phyloP scores from a whole-genome alignment of 768 basidiomycete genomes.

The Boletus reticulatus region DNA sequence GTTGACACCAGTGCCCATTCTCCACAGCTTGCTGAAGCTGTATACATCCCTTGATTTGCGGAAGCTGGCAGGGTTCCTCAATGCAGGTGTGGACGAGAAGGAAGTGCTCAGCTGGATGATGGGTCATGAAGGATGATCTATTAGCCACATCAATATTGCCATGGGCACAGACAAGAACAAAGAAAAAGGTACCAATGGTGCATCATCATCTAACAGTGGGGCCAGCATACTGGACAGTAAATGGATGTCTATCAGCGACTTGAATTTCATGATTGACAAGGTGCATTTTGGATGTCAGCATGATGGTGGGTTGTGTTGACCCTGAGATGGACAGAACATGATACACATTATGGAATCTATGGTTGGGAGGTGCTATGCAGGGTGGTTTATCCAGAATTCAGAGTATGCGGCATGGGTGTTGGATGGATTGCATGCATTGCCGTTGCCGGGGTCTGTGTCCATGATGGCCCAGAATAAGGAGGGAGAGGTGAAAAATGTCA shows the following conservation, averaged over 20 bases:
- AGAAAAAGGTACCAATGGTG: conserved; percentile 19
- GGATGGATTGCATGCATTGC: conserved; percentile 66
- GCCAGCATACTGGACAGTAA: conserved; percentile 78
- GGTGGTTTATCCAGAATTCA: conserved; percentile 97
- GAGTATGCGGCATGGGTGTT: conserved; percentile 87
- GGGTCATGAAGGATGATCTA: conserved; percentile 86
- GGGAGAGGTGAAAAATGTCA: conserved; percentile 4
- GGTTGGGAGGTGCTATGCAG: conserved; percentile 88
- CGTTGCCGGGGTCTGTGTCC: conserved; percentile 40
- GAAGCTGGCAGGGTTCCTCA: conserved; percentile 90
- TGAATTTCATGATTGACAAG: conserved; percentile 95
- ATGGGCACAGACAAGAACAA: conserved; percentile 43
- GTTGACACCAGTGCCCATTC: conserved; percentile 74
- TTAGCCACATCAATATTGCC: conserved; percentile 39
- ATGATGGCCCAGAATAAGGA: conserved; percentile 14
- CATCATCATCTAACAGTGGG: conserved; percentile 15
- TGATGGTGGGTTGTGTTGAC: neutral
- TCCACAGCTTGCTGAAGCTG: conserved; percentile 90
- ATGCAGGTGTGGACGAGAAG: conserved; percentile 75
- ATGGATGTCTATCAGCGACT: conserved; percentile 84
- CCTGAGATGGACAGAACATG: conserved; percentile 68
- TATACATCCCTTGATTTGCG: conserved; percentile 91
- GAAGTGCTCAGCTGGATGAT: conserved; percentile 96
- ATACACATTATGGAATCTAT: conserved; percentile 95
- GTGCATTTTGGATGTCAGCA: conserved; percentile 41